Evolutionary conservation across 129 eudicot genomes (phyloP).

Genomic region (Lactuca sativa): DNA sequence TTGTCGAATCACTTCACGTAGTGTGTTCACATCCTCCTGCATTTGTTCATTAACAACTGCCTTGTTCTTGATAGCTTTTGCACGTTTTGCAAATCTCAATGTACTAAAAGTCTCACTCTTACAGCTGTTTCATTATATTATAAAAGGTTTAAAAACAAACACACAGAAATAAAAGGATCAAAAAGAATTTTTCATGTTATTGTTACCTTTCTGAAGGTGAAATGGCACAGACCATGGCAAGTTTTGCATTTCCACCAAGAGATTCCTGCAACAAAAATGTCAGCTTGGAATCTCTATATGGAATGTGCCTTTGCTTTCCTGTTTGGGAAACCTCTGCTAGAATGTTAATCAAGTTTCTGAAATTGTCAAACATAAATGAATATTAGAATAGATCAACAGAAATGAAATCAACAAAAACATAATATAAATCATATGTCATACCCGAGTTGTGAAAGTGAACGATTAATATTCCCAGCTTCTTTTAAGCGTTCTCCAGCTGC

Average conservation of each 20-base stretch:
- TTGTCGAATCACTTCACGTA: conserved; percentile 81
- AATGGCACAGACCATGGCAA: conserved; percentile 97
- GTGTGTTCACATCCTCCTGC: conserved; percentile 88
- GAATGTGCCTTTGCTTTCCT: conserved; percentile 96
- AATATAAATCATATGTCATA: conserved; percentile 25
- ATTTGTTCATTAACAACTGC: conserved; percentile 86
- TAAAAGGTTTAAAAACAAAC: not conserved
- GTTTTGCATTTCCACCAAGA: conserved; percentile 95
- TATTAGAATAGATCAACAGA: not conserved
- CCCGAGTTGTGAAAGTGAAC: conserved; percentile 99
- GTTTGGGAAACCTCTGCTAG: conserved; percentile 96
- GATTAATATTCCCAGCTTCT: conserved; percentile 97
- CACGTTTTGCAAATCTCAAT: conserved; percentile 94
- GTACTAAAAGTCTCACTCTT: conserved; percentile 94
- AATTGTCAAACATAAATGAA: conserved; percentile 11
- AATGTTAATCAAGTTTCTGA: conserved; percentile 86
- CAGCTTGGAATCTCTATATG: conserved; percentile 90
- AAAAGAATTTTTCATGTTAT: conserved; percentile 28
- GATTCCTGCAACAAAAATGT: conserved; percentile 96
- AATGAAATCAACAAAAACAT: not conserved
- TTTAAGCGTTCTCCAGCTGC: conserved; percentile 98
- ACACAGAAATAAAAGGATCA: not conserved
- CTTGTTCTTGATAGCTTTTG: conserved; percentile 93
- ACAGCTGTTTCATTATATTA: conserved; percentile 56
- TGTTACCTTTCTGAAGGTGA: conserved; percentile 84